Conservation (phyloP, 805 yeast species). For the Lipomyces mesembrius region DNA sequence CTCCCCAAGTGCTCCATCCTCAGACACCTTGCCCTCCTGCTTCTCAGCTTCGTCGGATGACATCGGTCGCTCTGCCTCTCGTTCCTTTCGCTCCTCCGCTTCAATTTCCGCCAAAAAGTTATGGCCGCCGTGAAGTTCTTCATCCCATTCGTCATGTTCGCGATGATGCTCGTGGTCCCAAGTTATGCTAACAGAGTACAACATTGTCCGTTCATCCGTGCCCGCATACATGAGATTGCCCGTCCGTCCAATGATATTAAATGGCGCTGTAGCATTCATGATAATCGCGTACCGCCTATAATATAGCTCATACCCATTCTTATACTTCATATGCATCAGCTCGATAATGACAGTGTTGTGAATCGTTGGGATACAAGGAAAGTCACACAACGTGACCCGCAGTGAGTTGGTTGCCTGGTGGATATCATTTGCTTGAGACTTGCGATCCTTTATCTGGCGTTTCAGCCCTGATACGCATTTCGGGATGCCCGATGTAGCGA, state of each 20-base stretch:
- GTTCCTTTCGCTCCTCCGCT: background rate
- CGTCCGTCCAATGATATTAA: constrained; percentile 30
- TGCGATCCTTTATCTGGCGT: background rate
- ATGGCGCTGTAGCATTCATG: constrained; percentile 34
- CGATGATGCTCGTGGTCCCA: constrained; percentile 23
- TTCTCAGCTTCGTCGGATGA: background rate
- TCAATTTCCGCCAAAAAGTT: constrained; percentile 1
- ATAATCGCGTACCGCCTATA: constrained; percentile 24
- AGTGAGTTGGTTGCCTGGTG: constrained; percentile 30
- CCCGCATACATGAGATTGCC: constrained; percentile 24
- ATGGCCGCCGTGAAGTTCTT: constrained; percentile 22
- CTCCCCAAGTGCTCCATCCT: background rate
- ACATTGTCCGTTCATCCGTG: constrained; percentile 18
- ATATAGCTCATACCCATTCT: constrained; percentile 16
- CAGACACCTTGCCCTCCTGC: background rate
- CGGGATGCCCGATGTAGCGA: constrained; percentile 1
- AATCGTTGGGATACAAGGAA: constrained; percentile 34
- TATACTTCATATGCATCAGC: constrained; percentile 26
- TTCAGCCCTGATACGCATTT: constrained; percentile 11
- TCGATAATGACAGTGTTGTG: constrained; percentile 31
- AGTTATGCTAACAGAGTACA: constrained; percentile 26
- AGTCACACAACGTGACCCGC: constrained; percentile 31
- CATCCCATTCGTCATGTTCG: constrained; percentile 24
- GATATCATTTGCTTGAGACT: constrained; percentile 14
- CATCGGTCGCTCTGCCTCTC: background rate